Evolutionary conservation across 2,329 filamentous ascomycete genomes (phyloP), one percentile per base, ranked within the genome.

Genomic region (Balansia obtecta): DNA sequence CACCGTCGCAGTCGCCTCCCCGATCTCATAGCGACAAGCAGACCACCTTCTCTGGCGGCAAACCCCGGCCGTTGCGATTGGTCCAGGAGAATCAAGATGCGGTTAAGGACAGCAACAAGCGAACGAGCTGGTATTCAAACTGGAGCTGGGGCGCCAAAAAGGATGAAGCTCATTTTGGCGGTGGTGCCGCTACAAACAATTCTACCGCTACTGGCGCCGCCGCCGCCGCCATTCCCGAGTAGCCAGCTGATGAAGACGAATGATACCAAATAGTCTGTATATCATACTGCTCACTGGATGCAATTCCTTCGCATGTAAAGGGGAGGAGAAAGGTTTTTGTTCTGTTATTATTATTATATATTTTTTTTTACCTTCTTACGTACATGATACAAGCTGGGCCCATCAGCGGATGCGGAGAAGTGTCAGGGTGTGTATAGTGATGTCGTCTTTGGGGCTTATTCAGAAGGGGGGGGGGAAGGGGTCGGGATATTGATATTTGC

Each of bases 41-140:
- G 52, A 79, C 74, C 38, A 80, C 76, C 1, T 79, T 78, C 55
- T 69, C 79, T 50, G 78, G 77, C 4, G 80, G 80, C 43, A 93
- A 93, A 67, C 82, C 94, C 52, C 79, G 90, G 37, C 91, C 91
- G 7, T 71, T 98, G 56, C 78, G 91, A 15, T 75, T 98, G 32
- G 89, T 97, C 45, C 86, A 93, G 67, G 88, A 95, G 69, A 84
- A 84, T 56, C 65, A 68, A 20, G 77, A 79, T 47, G 63, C 62
- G 2, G 67, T 71, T 53, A 72, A 74, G 58, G 52, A 53, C 40
- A 63, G 68, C 49, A 76, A 75, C 60, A 84, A 83, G 70, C 71
- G 82, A 45, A 71, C 73, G 18, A 84, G 79, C 64, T 85, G 82
- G 82, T 68, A 67, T 53, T 75, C 83, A 52, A 79, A 79, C 12